Base-by-base conservation (phyloP, 106 monocot species). In the Dioscorea dumetorum region DNA sequence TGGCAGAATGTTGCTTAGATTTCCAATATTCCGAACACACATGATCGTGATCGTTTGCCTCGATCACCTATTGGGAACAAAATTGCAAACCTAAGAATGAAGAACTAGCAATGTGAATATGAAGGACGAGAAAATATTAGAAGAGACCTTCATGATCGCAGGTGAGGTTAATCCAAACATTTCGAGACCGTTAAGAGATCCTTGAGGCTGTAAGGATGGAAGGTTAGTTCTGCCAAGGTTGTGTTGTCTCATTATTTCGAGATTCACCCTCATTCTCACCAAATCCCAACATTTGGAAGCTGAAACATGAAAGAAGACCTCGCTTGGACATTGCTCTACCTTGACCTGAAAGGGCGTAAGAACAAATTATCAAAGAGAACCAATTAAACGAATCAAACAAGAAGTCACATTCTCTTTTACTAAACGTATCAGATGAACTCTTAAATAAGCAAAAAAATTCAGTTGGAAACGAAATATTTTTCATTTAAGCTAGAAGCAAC, bases 101-200 rank as follows among this genome's bases (percentile, higher is more conserved):
- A 41, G 10, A 41, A 41, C 41, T 41, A 8, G 10, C 6, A 41
- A 41, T 41, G 41, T 3, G 41, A 41, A 41, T 5, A 28, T 28
- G 28, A 28, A 28, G 28, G 28, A 28, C 1, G 3, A 3, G 3
- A 41, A 41, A 41, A 41, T 6, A 41, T 41, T 41, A 41, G 5
- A 5, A 6, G 41, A 33, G 80, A 95, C 95, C 95, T 88, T 74
- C 48, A 82, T 72, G 16, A 84, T 88, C 19, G 81, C 21, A 12
- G 86, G 95, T 57, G 86, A 89, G 59, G 77, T 78, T 50, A 97
- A 87, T 12, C 95, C 95, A 84, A 91, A 89, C 95, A 97, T 91
- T 65, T 91, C 88, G 66, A 89, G 81, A 53, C 95, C 95, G 76
- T 89, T 86, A 61, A 91, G 24, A 16, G 88, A 86, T 62, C 86